These are phyloP conservation scores for Voacanga thouarsii DNA, from an alignment of 257 asterid genomes.

Conservation along the genomic window DNA sequence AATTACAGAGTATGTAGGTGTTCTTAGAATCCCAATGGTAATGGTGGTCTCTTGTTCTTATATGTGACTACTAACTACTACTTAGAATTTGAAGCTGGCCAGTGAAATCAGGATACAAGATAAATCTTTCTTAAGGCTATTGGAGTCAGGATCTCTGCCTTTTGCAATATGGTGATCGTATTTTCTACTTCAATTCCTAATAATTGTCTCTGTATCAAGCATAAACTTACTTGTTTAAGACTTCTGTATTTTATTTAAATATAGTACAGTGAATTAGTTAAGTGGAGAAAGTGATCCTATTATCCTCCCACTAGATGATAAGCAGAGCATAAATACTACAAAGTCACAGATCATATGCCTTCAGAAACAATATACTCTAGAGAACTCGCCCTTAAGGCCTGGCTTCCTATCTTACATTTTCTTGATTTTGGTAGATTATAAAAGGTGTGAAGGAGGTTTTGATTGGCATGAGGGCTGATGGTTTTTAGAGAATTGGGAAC, in stretches of 20 bases:
- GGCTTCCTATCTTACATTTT: background rate
- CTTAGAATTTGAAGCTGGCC: slow-evolving; percentile 63
- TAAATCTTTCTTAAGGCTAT: slow-evolving; percentile 22
- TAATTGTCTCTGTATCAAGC: background rate
- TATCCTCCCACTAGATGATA: slow-evolving; percentile 59
- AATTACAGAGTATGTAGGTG: background rate
- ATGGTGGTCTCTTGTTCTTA: slow-evolving; percentile 22
- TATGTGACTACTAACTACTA: slow-evolving; percentile 29
- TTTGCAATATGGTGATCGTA: background rate
- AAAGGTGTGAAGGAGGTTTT: slow-evolving; percentile 85
- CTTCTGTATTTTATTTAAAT: slow-evolving; percentile 13
- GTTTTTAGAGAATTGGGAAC: no score
- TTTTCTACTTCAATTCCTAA: background rate
- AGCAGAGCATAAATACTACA: slow-evolving; percentile 29
- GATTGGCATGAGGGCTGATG: slow-evolving; percentile 88
- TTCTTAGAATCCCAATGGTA: background rate
- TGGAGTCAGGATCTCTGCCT: background rate
- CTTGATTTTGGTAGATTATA: slow-evolving; percentile 51
- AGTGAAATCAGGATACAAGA: slow-evolving; percentile 91
- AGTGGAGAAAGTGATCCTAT: slow-evolving; percentile 83
- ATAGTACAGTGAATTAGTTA: slow-evolving; percentile 80
- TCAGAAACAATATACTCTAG: background rate
- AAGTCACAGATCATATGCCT: background rate
- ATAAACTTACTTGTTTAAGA: background rate
- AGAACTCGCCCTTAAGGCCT: background rate